Percentiles rank a stretch among this genome's conserved stretches.
These are phyloP conservation scores for Ascochyta koolunga DNA, from an alignment of 2,329 filamentous ascomycete species.

Conservation along the genomic window DNA sequence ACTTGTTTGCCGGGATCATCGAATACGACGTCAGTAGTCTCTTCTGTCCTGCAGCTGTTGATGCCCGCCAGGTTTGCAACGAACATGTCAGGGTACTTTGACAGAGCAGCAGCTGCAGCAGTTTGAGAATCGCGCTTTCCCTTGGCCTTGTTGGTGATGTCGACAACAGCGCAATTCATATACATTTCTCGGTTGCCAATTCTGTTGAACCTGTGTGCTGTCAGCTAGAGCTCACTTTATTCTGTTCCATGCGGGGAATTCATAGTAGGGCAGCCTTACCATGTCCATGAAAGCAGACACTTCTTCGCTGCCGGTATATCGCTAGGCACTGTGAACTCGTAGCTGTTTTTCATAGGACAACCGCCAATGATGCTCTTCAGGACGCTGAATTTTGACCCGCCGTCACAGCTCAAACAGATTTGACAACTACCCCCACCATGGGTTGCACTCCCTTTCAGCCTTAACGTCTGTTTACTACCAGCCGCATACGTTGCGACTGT, in stretches of 20 bases:
- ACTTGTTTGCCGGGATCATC: conserved; percentile 51
- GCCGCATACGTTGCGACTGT: conserved; percentile 66
- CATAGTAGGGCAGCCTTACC: conserved; percentile 6
- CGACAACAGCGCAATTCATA: conserved; percentile 81
- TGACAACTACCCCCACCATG: conserved; percentile 80
- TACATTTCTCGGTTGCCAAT: conserved; percentile 83
- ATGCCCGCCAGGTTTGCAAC: conserved; percentile 51
- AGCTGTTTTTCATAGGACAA: conserved; percentile 60
- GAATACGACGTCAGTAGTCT: conserved; percentile 49
- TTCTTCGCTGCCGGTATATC: conserved; percentile 63
- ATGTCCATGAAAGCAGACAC: conserved; percentile 73
- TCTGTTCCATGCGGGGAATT: not conserved
- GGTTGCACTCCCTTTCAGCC: conserved; percentile 63
- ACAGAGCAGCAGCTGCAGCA: conserved; percentile 33
- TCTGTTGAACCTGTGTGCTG: conserved; percentile 63
- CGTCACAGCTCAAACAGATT: conserved; percentile 74
- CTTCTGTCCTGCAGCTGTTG: conserved; percentile 49
- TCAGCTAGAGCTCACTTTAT: not conserved
- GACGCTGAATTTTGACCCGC: conserved; percentile 72
- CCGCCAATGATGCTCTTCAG: conserved; percentile 67
- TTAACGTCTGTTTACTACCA: conserved; percentile 68
- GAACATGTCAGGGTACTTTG: conserved; percentile 50
- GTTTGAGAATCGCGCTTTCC: conserved; percentile 57
- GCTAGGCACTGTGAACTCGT: conserved; percentile 68
- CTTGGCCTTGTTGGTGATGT: conserved; percentile 60